Evolutionary conservation across 495 filamentous ascomycete genomes (phyloP).

Genomic region (Choiromyces venosus): DNA sequence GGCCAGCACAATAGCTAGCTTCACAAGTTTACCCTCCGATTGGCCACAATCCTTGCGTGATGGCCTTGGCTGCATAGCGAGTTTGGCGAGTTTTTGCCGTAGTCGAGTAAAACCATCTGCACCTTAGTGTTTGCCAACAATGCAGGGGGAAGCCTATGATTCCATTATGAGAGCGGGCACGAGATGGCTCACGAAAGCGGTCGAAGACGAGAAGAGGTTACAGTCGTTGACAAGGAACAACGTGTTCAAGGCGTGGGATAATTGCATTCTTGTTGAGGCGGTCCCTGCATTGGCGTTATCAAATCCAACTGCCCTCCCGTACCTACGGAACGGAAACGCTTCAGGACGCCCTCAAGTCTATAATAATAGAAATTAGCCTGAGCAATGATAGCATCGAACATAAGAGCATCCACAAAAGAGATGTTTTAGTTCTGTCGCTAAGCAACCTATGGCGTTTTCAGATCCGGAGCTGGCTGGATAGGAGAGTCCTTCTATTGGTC

Average conservation of each 20-base stretch:
- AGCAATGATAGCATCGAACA: constrained; percentile 12
- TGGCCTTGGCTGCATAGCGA: too few species aligned
- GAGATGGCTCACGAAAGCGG: constrained; percentile 23
- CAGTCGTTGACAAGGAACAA: constrained; percentile 35
- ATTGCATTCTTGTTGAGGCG: constrained; percentile 22
- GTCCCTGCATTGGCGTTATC: constrained; percentile 39
- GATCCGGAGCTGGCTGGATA: constrained; percentile 6
- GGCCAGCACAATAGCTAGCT: too few species aligned
- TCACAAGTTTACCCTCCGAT: too few species aligned
- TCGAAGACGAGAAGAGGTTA: constrained; percentile 7
- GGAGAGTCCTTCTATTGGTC: constrained; percentile 15
- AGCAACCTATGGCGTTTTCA: background rate
- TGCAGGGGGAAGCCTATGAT: constrained; percentile 16
- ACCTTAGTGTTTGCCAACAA: constrained; percentile 33
- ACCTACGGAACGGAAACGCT: constrained; percentile 27
- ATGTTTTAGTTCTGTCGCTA: constrained; percentile 20
- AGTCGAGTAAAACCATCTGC: constrained; percentile 7
- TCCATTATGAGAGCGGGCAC: constrained; percentile 21
- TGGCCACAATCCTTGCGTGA: too few species aligned
- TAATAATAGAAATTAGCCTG: constrained; percentile 26
- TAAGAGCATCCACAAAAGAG: constrained; percentile 1
- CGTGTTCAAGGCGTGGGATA: constrained; percentile 35
- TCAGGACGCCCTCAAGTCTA: constrained; percentile 16
- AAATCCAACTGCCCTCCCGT: constrained; percentile 12
- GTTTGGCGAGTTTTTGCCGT: too few species aligned